These are phyloP conservation scores for Colletotrichum coccodes DNA, from an alignment of 2,329 filamentous ascomycete genomes.

Conservation along the genomic window DNA sequence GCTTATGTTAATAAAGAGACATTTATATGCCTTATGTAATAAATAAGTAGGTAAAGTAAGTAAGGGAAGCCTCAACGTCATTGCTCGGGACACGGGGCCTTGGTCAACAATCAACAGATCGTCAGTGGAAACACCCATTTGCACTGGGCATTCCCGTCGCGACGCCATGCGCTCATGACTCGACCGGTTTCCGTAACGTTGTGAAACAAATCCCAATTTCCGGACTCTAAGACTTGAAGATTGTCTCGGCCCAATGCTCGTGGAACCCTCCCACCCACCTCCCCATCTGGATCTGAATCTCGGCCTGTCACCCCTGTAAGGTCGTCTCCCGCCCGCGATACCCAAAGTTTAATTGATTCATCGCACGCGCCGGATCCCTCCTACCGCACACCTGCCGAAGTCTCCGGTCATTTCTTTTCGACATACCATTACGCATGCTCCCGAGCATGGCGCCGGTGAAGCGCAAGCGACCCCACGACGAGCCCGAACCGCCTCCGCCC, in stretches of 20 bases:
- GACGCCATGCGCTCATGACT: conserved; percentile 13
- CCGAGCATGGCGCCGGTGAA: conserved; percentile 43
- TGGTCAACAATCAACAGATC: conserved; percentile 28
- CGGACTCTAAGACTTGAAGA: background rate
- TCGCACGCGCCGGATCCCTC: background rate
- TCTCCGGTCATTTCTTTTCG: background rate
- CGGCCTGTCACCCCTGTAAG: conserved; percentile 22
- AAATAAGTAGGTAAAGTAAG: too few relatives aligned
- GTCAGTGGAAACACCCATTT: conserved; percentile 10
- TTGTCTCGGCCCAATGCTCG: background rate
- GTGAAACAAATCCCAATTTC: background rate
- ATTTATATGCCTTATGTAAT: conserved; percentile 8
- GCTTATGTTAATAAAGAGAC: background rate
- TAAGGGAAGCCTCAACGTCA: conserved; percentile 22
- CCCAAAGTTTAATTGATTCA: conserved; percentile 27
- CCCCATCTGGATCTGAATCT: background rate
- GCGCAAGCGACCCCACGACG: conserved; percentile 46
- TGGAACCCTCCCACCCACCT: background rate
- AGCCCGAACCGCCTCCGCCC: conserved; percentile 34
- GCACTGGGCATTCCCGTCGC: conserved; percentile 4
- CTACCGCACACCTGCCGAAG: background rate
- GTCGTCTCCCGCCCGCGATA: conserved; percentile 16
- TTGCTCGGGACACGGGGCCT: conserved; percentile 6
- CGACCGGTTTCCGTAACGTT: background rate
- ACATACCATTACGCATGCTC: conserved; percentile 1